phyloP scores from a whole-genome alignment of 1,284 basidiomycete genomes.

The Hemileccinum hortonii region DNA sequence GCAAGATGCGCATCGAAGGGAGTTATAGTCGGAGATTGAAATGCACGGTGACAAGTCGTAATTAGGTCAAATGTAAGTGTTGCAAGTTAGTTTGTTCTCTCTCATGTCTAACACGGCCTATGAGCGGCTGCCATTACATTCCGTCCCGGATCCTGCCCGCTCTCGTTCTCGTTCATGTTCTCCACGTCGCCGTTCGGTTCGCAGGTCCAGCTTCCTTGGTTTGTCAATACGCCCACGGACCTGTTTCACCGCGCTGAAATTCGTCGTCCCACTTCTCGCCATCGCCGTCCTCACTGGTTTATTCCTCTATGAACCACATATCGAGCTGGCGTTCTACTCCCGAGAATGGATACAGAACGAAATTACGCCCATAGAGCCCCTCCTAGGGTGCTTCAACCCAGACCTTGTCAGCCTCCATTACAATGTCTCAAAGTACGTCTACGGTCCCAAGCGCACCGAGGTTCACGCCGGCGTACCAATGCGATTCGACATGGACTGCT shows the following conservation, averaged over 20 bases:
- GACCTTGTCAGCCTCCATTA: constrained; percentile 60
- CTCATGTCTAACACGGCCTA: constrained; percentile 30
- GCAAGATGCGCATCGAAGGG: no score
- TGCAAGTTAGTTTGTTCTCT: not conserved
- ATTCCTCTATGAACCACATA: constrained; percentile 73
- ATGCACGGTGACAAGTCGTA: no score
- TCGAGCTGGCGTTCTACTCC: constrained; percentile 77
- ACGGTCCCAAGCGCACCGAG: constrained; percentile 61
- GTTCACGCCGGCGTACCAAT: constrained; percentile 78
- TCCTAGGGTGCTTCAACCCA: constrained; percentile 75
- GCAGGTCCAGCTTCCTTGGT: constrained; percentile 6
- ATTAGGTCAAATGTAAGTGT: no score
- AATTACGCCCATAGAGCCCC: constrained; percentile 55
- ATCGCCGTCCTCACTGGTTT: constrained; percentile 48
- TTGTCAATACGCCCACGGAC: constrained; percentile 25
- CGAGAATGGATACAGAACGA: constrained; percentile 73
- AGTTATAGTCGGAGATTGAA: no score
- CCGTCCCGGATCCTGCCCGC: constrained; percentile 14
- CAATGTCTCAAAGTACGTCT: constrained; percentile 62
- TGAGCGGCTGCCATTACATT: constrained; percentile 33
- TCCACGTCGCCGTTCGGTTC: constrained; percentile 19
- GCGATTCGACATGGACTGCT: constrained; percentile 81
- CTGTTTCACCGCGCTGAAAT: constrained; percentile 24
- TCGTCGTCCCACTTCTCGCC: constrained; percentile 37
- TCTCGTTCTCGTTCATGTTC: constrained; percentile 21